Evolutionary conservation across 2,329 filamentous ascomycete genomes (phyloP), one percentile per base, ranked within the genome.

Genomic region (Beauveria asiatica): DNA sequence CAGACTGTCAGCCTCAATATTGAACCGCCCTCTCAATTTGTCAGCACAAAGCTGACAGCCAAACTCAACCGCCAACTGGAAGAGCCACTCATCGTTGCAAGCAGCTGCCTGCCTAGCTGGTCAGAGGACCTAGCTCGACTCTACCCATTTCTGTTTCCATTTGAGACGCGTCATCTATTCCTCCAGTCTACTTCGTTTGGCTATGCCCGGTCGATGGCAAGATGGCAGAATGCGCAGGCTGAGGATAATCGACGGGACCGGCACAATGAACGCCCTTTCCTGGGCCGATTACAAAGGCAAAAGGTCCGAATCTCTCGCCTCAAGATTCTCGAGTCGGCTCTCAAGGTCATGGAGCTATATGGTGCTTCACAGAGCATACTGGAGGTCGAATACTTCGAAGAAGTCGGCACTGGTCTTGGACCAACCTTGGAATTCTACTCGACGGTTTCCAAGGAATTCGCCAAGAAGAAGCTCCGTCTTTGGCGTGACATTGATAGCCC

Each of bases 311-410:
- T 99, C 62, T 96, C 93, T 5, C 85, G 94, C 48, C 85, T 85
- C n/a, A 92, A 95, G 68, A 97, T 99, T 50, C 80, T 99, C 8
- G 94, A 99, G 71, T 97, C 94, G 16, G 94, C 94, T 0, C 80
- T 97, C 72, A 99, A 99, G 74, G 94, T 99, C 33, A 97, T 99
- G 93, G 93, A 99, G 67, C 83, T 97, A 3, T 99, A 99, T 68
- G 94, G 94, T 0, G 90, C 90, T n/a, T 96, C 93, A 1, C 90
- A 96, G 62, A 97, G 93, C 71, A 90, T 97, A 30, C 77, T 99
- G 0, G 94, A 99, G 70, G 93, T 99, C 2, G 95, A 99, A 69
- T 99, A 99, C 70, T 99, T 99, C 66, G 94, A 97, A 68, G 94
- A 99, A 75, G 94, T 99, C 23, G 94, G 94, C 60, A 99, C 95